These are phyloP conservation scores for Physocladia obscura DNA, from an alignment of 192 early-diverging fungal species.

Conservation along the genomic window DNA sequence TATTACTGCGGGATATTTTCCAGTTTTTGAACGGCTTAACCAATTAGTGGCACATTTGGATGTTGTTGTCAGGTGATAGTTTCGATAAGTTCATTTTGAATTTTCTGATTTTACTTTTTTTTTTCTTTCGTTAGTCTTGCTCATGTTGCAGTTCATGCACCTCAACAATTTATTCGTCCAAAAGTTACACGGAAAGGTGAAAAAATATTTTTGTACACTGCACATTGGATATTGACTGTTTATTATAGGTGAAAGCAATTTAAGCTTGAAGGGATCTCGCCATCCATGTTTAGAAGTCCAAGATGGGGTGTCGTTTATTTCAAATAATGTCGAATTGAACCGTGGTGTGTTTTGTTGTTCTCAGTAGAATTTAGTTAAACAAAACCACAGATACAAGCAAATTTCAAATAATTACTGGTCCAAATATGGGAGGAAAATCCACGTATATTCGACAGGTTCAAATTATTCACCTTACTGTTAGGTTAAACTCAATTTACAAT, in stretches of 20 bases:
- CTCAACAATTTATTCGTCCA: slow-evolving; percentile 81
- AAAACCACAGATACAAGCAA: slow-evolving; percentile 29
- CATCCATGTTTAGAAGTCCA: slow-evolving; percentile 95
- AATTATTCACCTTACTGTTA: not conserved
- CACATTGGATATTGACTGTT: too few species aligned
- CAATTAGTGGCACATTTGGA: slow-evolving; percentile 78
- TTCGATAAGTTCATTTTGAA: not conserved
- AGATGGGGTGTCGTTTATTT: slow-evolving; percentile 88
- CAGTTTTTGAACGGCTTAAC: slow-evolving; percentile 77
- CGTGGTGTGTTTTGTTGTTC: slow-evolving; percentile 46
- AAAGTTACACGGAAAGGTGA: slow-evolving; percentile 55
- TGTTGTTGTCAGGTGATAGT: slow-evolving; percentile 73
- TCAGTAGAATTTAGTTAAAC: not conserved
- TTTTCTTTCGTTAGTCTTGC: slow-evolving; percentile 64
- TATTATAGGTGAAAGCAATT: slow-evolving; percentile 56
- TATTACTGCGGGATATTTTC: slow-evolving; percentile 82
- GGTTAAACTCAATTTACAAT: not conserved
- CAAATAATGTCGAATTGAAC: slow-evolving; percentile 81
- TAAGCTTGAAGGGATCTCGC: slow-evolving; percentile 70
- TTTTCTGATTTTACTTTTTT: not conserved
- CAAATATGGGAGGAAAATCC: slow-evolving; percentile 99
- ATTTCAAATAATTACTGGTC: slow-evolving; percentile 92
- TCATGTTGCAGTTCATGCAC: slow-evolving; percentile 79
- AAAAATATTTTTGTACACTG: too few species aligned
- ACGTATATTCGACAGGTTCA: slow-evolving; percentile 90